Conservation (phyloP, 768 basidiomycete species). For the Lactarius deliciosus region DNA sequence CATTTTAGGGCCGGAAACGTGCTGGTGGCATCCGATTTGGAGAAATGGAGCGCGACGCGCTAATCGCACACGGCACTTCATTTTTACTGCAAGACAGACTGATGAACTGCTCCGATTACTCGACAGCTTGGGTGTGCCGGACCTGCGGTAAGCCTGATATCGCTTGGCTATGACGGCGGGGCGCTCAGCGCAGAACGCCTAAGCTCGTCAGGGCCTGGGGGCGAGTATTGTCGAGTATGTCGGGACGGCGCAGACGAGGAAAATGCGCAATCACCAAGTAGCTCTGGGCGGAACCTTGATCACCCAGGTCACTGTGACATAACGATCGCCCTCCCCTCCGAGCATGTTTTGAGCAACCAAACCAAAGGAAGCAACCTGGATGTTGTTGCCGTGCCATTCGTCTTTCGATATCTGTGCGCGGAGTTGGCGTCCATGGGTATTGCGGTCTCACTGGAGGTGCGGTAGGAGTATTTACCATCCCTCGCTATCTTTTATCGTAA, state of each 20-base stretch:
- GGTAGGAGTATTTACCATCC: conserved; percentile 21
- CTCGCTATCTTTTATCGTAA: not conserved
- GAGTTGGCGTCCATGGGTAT: conserved; percentile 99
- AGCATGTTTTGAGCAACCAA: conserved; percentile 58
- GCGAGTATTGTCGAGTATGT: conserved; percentile 97
- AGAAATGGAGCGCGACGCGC: conserved; percentile 99
- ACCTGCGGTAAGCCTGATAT: conserved; percentile 95
- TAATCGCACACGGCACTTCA: conserved; percentile 97
- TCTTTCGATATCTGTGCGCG: conserved; percentile 91
- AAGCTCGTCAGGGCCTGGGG: conserved; percentile 68
- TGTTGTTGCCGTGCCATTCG: conserved; percentile 93
- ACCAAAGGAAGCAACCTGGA: conserved; percentile 83
- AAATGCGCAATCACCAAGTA: conserved; percentile 58
- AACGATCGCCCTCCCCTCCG: conserved; percentile 61
- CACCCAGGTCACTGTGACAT: conserved; percentile 48
- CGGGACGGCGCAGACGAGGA: conserved; percentile 66
- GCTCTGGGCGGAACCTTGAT: conserved; percentile 46
- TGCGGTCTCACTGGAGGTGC: conserved; percentile 78
- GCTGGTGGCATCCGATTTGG: conserved; percentile 99
- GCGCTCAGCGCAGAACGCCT: conserved; percentile 62
- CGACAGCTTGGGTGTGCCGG: conserved; percentile 98
- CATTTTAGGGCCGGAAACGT: conserved; percentile 81
- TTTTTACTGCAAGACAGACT: conserved; percentile 97
- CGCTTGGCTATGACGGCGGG: conserved; percentile 92
- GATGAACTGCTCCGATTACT: conserved; percentile 99